Percentiles rank a stretch among this genome's conserved stretches.
These are phyloP conservation scores for Conticribra weissflogii DNA, from an alignment of 108 stramenopile species.

Conservation along the genomic window DNA sequence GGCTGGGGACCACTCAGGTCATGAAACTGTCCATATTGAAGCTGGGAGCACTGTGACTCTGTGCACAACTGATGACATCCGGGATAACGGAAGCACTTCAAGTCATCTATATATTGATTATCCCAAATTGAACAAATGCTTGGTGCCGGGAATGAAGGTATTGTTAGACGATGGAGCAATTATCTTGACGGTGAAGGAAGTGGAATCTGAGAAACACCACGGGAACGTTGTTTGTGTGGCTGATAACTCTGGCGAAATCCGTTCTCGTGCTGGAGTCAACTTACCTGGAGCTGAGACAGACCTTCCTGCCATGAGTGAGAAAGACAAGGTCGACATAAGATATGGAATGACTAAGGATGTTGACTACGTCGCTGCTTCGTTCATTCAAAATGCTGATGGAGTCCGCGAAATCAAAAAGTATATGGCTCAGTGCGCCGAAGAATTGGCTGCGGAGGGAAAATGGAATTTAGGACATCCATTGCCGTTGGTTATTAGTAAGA, in stretches of 20 bases:
- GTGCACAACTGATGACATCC: constrained; percentile 58
- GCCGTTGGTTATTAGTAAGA: constrained; percentile 89
- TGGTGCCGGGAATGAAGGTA: constrained; percentile 87
- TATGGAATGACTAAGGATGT: constrained; percentile 91
- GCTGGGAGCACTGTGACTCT: constrained; percentile 68
- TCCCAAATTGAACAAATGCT: constrained; percentile 55
- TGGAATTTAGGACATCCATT: constrained; percentile 60
- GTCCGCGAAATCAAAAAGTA: constrained; percentile 85
- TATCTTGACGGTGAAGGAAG: constrained; percentile 78
- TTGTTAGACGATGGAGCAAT: constrained; percentile 97
- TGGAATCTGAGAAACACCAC: constrained; percentile 48
- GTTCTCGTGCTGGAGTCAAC: constrained; percentile 97
- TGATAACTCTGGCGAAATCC: constrained; percentile 83
- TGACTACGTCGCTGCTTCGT: constrained; percentile 91
- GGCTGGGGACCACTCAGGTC: constrained; percentile 69
- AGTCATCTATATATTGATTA: constrained; percentile 84
- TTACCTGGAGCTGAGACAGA: constrained; percentile 93
- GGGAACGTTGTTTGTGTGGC: constrained; percentile 71
- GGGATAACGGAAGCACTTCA: constrained; percentile 64
- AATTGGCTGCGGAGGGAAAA: constrained; percentile 56
- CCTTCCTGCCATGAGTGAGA: constrained; percentile 88
- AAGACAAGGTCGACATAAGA: constrained; percentile 87
- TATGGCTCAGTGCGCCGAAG: constrained; percentile 74
- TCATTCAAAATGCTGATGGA: constrained; percentile 85
- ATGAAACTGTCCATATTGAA: constrained; percentile 69